Base-by-base conservation (phyloP, 2,329 filamentous ascomycete species). In the Fusarium tricinctum region DNA sequence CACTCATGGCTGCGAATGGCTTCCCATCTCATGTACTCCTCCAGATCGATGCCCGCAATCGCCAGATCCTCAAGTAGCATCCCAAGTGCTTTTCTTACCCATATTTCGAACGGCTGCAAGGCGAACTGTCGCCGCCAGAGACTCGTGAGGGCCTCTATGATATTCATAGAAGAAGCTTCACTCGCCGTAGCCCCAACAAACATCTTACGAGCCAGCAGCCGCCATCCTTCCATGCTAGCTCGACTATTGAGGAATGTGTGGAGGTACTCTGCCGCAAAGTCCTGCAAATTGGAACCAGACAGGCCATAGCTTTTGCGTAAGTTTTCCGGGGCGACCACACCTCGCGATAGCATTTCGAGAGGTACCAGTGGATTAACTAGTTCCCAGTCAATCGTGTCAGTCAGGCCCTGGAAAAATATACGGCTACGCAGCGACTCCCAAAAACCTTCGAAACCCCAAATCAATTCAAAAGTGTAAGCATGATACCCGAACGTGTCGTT, bases 71-170 rank as follows among this genome's bases (percentile, higher is more conserved):
- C 26, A 1, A 56, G 6, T 19, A 61, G 48, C 5, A 38, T 26
- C 4, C 0, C 2, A 4, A 60, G 10, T 2, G n/a, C 40, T 0
- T 1, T 35, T 1, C 33, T 4, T 0, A 54, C 0, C 55, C 49
- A 65, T 6, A 4, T 13, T 1, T 2, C 6, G 1, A 65, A 50
- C 0, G 60, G 8, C 0, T 19, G 0, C 0, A 28, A 1, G 2
- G 3, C 1, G 2, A 50, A 33, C 0, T 33, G 20, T 9, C 22
- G 19, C 0, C 6, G 3, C n/a, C 28, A 17, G 1, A 39, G 3
- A 1, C 0, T 1, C 10, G 7, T 6, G 1, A 54, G 0, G 5
- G 20, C 14, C 1, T 2, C 1, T 3, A 2, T 2, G 1, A 46
- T 9, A 6, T 3, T 9, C 2, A 5, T 3, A 2, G 9, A 13